These are phyloP conservation scores for Canavalia gladiata DNA, from an alignment of 306 rosid genomes.

Conservation along the genomic window DNA sequence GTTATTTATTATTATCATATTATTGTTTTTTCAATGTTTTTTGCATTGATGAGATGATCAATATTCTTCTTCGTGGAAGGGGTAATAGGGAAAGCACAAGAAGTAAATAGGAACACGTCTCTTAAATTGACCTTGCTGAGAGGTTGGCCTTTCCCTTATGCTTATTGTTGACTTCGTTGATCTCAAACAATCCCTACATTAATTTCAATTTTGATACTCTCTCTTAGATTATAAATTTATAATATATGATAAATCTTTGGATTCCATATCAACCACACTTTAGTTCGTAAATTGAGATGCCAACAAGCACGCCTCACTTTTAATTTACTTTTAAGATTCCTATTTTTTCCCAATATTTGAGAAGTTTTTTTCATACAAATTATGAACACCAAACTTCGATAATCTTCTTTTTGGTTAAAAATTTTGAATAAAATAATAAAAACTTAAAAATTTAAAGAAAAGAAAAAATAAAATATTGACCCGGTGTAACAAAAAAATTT, in stretches of 20 bases:
- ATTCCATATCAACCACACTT: not conserved
- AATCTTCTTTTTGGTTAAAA: too few species aligned
- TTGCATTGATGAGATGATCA: not conserved
- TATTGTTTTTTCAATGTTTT: not conserved
- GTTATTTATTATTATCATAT: not conserved
- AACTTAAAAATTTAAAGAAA: too few species aligned
- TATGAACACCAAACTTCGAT: too few species aligned
- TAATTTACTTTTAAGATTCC: not conserved
- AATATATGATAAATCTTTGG: not conserved
- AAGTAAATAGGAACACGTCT: slow-evolving; percentile 55
- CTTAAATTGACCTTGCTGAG: slow-evolving; percentile 43
- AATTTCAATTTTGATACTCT: too few species aligned
- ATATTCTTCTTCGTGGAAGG: slow-evolving; percentile 39
- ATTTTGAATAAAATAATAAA: too few species aligned
- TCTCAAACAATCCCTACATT: too few species aligned
- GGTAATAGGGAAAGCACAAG: slow-evolving; percentile 7
- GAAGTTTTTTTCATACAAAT: too few species aligned
- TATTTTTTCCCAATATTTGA: not conserved
- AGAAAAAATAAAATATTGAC: too few species aligned
- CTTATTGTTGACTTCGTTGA: slow-evolving; percentile 12
- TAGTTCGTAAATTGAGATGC: not conserved
- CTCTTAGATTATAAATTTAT: too few species aligned
- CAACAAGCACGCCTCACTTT: not conserved
- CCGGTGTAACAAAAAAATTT: too few species aligned
- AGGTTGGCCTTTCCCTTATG: slow-evolving; percentile 36